A percentile compares a stretch with the other conserved stretches of the same genome.
phyloP scores from a whole-genome alignment of 345 rosid species.

The Lumnitzera racemosa region DNA sequence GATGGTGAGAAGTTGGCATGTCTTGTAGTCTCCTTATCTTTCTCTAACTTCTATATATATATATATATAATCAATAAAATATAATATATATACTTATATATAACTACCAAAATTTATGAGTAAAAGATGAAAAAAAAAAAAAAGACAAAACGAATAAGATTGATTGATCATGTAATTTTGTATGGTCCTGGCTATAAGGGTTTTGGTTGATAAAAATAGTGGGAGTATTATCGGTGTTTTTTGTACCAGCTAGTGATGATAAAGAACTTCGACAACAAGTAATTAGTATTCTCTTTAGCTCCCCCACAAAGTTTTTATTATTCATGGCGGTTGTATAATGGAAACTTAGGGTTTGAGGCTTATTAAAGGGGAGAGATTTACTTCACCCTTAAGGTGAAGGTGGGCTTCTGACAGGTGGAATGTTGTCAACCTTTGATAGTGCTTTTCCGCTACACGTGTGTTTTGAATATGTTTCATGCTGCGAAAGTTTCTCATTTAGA shows the following conservation, averaged over 20 bases:
- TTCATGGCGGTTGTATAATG: not conserved
- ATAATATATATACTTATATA: too few relatives aligned
- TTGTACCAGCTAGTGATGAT: not conserved
- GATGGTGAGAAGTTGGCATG: conserved; percentile 38
- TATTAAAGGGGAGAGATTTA: conserved; percentile 8
- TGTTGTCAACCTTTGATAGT: conserved; percentile 27
- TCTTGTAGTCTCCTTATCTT: conserved; percentile 10
- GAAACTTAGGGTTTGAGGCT: not conserved
- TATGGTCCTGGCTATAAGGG: conserved; percentile 9
- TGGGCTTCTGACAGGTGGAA: conserved; percentile 44
- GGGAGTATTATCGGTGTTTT: not conserved
- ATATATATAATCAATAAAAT: not conserved
- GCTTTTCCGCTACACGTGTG: conserved; percentile 7
- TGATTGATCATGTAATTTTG: not conserved
- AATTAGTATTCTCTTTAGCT: conserved; percentile 3
- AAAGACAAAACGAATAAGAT: not conserved
- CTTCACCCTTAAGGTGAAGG: conserved; percentile 43
- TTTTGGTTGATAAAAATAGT: not conserved
- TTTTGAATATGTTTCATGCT: too few relatives aligned
- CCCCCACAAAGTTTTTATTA: conserved; percentile 1
- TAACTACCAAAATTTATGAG: not conserved
- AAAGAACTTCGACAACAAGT: not conserved
- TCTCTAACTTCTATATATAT: not conserved
- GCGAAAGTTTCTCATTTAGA: too few relatives aligned
- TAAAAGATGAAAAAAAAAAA: not conserved